Percentiles rank a stretch among this genome's conserved stretches.
These are phyloP conservation scores for Oryza glaberrima DNA, from an alignment of 176 grass and related monocot genomes.

Conservation along the genomic window DNA sequence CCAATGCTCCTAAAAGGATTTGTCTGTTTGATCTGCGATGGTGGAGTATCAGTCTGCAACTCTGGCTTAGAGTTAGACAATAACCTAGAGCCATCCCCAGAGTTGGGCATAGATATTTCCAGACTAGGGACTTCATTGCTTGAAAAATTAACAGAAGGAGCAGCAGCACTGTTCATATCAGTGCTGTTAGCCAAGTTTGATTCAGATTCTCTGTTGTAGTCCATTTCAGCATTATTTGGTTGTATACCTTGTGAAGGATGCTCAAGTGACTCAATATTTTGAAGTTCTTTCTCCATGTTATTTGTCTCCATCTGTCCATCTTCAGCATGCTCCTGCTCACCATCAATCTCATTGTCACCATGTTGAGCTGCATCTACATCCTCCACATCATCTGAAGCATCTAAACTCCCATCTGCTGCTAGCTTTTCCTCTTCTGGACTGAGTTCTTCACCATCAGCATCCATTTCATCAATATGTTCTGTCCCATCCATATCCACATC, in stretches of 20 bases:
- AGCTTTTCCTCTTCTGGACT: conserved; percentile 51
- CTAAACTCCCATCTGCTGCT: conserved; percentile 50
- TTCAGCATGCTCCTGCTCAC: conserved; percentile 57
- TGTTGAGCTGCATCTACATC: conserved; percentile 45
- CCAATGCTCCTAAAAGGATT: conserved; percentile 93
- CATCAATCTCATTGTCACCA: conserved; percentile 44
- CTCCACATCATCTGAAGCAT: conserved; percentile 53
- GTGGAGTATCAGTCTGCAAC: conserved; percentile 54
- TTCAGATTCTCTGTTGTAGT: conserved; percentile 67
- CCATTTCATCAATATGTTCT: conserved; percentile 46
- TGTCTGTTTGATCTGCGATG: conserved; percentile 59
- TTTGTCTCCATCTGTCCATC: conserved; percentile 54
- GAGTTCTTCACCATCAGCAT: conserved; percentile 48
- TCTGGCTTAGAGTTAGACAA: conserved; percentile 68
- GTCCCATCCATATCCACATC: conserved; percentile 62
- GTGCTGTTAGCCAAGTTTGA: conserved; percentile 70
- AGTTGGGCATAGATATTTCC: conserved; percentile 74
- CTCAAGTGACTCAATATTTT: conserved; percentile 52
- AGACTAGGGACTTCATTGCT: conserved; percentile 63
- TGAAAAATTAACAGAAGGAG: conserved; percentile 69
- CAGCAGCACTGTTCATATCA: conserved; percentile 57
- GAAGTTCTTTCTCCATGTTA: conserved; percentile 49
- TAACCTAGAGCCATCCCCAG: conserved; percentile 62
- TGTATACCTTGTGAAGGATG: conserved; percentile 53
- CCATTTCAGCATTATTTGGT: conserved; percentile 46